Conservation (phyloP, 1,284 basidiomycete species). For the Fomes fomentarius region DNA sequence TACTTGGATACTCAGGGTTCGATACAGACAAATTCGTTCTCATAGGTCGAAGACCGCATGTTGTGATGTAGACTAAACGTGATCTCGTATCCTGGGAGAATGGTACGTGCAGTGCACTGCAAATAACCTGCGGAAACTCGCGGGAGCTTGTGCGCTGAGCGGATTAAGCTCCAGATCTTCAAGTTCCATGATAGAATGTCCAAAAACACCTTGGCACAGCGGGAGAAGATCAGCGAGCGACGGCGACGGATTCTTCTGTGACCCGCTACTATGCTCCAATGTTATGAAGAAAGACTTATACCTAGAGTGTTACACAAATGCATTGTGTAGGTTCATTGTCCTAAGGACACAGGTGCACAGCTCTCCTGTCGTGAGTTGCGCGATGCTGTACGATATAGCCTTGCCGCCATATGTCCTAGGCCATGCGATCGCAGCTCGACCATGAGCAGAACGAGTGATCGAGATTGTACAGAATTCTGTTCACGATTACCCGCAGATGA, state of each 20-base stretch:
- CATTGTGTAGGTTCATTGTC: no score
- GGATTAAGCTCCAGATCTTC: neutral
- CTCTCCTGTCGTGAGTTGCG: neutral
- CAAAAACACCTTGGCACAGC: neutral
- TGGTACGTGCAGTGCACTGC: neutral
- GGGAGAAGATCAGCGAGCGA: neutral
- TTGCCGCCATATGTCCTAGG: neutral
- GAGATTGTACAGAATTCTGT: neutral
- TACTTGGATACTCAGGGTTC: neutral
- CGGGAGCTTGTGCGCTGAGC: neutral
- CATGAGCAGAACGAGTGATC: neutral
- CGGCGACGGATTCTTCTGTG: neutral
- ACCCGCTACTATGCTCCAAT: neutral
- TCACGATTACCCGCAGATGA: neutral
- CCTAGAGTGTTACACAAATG: no score
- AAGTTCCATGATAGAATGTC: constrained; percentile 2
- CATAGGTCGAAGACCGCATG: neutral
- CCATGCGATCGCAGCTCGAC: neutral
- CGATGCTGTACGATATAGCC: neutral
- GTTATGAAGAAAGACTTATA: neutral
- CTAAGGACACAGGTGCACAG: neutral
- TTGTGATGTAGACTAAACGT: neutral
- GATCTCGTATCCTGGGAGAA: neutral
- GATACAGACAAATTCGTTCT: neutral
- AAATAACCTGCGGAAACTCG: neutral